phyloP scores from a whole-genome alignment of 192 early-diverging fungal genomes.

The Umbelopsis vinacea region DNA sequence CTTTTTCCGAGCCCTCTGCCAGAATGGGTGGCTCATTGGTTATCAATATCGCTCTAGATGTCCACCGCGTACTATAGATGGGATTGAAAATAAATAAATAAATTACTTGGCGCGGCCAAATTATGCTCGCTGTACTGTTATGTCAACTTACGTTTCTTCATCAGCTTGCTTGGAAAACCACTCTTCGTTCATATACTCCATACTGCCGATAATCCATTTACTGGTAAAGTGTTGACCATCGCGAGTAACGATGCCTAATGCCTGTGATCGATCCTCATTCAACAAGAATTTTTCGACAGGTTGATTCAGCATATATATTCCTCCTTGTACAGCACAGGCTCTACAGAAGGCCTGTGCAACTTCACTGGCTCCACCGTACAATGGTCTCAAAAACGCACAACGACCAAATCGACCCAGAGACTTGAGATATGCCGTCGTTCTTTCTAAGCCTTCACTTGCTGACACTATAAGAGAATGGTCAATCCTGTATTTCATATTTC shows the following conservation, averaged over 20 bases:
- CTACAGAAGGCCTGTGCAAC: constrained; percentile 91
- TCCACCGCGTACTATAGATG: not conserved
- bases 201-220: constrained; percentile 52
- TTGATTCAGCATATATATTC: constrained; percentile 82
- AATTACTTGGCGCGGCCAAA: not conserved
- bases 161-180: constrained; percentile 38
- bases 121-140: too few species aligned
- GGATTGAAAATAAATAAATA: not conserved
- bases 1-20: constrained; percentile 9
- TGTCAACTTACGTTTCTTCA: constrained; percentile 23
- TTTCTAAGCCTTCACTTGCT: constrained; percentile 67
- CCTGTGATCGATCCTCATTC: constrained; percentile 37
- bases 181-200: constrained; percentile 54
- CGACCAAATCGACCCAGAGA: constrained; percentile 88
- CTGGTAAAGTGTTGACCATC: constrained; percentile 49
- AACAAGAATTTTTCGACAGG: constrained; percentile 46
- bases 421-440: constrained; percentile 66
- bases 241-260: constrained; percentile 43
- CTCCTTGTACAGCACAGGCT: constrained; percentile 88
- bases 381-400: constrained; percentile 77
- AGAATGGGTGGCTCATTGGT: constrained; percentile 3
- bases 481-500: not conserved
- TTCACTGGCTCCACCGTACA: constrained; percentile 92
- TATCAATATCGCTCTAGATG: constrained; percentile 24
- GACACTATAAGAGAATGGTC: constrained; percentile 36